These are phyloP conservation scores for Pseudogymnoascus sp. DNA, from an alignment of 2,329 filamentous ascomycete genomes.

Conservation along the genomic window DNA sequence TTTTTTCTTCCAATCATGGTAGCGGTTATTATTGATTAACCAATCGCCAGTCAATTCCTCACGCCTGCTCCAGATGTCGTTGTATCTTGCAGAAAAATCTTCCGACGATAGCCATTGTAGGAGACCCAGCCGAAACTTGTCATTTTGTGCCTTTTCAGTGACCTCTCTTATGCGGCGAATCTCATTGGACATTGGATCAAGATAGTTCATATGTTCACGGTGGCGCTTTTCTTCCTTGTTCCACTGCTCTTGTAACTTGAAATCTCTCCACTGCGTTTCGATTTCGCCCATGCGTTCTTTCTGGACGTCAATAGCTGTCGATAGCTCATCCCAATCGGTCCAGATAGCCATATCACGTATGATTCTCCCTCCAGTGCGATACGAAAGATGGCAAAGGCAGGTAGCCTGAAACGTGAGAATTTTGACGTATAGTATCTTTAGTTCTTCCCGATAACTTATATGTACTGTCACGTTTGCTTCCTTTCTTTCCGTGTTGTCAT, in stretches of 20 bases:
- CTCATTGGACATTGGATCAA: conserved; percentile 8
- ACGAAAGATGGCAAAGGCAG: conserved; percentile 13
- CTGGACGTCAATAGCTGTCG: not conserved
- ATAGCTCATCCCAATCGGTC: conserved; percentile 15
- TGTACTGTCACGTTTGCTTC: not conserved
- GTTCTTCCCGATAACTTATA: conserved; percentile 13
- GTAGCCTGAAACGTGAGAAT: conserved; percentile 18
- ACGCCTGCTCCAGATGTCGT: conserved; percentile 6
- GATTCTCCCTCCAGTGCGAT: conserved; percentile 6
- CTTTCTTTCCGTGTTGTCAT: not conserved
- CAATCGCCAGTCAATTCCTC: conserved; percentile 12
- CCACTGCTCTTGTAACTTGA: not conserved
- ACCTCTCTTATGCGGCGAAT: conserved; percentile 3
- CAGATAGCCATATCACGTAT: conserved; percentile 12
- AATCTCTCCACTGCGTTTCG: not conserved
- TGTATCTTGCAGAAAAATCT: conserved; percentile 16
- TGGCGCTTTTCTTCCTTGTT: not conserved
- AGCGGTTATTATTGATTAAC: conserved; percentile 14
- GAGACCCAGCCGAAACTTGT: not conserved
- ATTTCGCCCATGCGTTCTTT: not conserved
- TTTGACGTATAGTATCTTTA: conserved; percentile 15
- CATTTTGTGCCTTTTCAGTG: conserved; percentile 4
- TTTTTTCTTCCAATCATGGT: conserved; percentile 11
- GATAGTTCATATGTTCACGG: not conserved
- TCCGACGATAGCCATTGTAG: conserved; percentile 14